Percentiles rank a stretch among this genome's conserved stretches.
Evolutionary conservation across 2,329 filamentous ascomycete species (phyloP).

Genomic region (Rasamsonia emersonii): DNA sequence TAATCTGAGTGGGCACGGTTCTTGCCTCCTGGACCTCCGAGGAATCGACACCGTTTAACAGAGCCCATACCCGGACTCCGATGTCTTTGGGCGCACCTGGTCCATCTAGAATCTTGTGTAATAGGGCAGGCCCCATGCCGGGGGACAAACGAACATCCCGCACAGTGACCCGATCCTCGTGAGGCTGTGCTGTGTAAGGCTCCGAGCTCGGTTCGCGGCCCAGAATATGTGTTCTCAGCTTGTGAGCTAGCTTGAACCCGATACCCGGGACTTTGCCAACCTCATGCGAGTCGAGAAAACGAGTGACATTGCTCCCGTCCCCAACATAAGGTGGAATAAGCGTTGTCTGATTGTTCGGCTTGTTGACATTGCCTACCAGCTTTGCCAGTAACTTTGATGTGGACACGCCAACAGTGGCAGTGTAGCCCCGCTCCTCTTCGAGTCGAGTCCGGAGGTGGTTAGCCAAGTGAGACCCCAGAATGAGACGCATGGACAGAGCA

Average conservation of each 20-base stretch:
- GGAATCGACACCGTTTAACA: conserved; percentile 74
- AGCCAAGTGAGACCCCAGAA: conserved; percentile 74
- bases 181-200: conserved; percentile 21
- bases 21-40: conserved; percentile 63
- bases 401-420: conserved; percentile 76
- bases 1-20: conserved; percentile 75
- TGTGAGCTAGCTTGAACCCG: conserved; percentile 67
- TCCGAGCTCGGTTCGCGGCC: conserved; percentile 30
- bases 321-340: conserved; percentile 55
- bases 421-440: conserved; percentile 71
- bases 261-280: conserved; percentile 79
- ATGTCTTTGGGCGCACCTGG: conserved; percentile 64
- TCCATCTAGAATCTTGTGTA: conserved; percentile 63
- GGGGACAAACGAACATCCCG: conserved; percentile 55
- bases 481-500: conserved; percentile 50
- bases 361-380: conserved; percentile 72
- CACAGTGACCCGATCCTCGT: conserved; percentile 54
- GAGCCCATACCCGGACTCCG: conserved; percentile 62
- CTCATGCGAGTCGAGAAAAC: conserved; percentile 67
- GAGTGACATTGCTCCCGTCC: conserved; percentile 44
- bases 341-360: conserved; percentile 81
- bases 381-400: conserved; percentile 84
- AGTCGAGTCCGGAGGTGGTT: conserved; percentile 62
- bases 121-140: conserved; percentile 52
- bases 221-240: conserved; percentile 54